Base-by-base conservation (phyloP, 306 rosid genomes). In the Lablab purpureus region DNA sequence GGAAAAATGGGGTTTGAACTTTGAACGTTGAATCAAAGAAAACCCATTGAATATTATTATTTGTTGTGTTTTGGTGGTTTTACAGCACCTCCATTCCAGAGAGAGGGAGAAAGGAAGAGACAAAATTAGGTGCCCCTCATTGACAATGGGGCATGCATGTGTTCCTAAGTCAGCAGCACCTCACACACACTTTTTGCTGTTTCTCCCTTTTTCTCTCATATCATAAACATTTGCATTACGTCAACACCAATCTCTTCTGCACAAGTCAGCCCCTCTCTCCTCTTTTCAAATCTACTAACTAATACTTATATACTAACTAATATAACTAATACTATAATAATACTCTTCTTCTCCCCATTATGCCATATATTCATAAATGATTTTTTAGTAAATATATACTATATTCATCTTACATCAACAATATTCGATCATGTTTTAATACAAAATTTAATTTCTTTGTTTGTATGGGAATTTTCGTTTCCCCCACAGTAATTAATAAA, bases 251-350 rank as follows among this genome's bases (percentile, higher is more conserved):
- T 30, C 34, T 1, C 17, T 5, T 43, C 36, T 12, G n/a, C 77
- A 58, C 46, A 84, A 87, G 92, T 90, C 91, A 90, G 85, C 90
- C 63, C 80, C 41, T 58, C 36, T 49, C 22, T 81, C 77, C 30
- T 65, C 60, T 64, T 84, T 78, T 70, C 77, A 69, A 73, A 76
- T 56, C 63, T 27, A 15, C 46, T 17, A 23, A 23, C 45, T 17
- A 21, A 22, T 11, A 9, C 23, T 19, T 21, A 52, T 52, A n/a
- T n/a, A n/a, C n/a, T n/a, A n/a, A n/a, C n/a, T n/a, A 3, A 5
- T 32, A 52, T 19, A 3, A 54, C 6, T 50, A 54, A 54, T 56
- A 25, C 1, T 27, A 45, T 46, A 58, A 60, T 28, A n/a, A n/a
- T n/a, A n/a, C n/a, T n/a, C n/a, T n/a, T n/a, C n/a, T n/a, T n/a